Percentiles rank a stretch among this genome's conserved stretches.
Conservation (phyloP, 2,329 filamentous ascomycete genomes). For the Cadophora sp. region DNA sequence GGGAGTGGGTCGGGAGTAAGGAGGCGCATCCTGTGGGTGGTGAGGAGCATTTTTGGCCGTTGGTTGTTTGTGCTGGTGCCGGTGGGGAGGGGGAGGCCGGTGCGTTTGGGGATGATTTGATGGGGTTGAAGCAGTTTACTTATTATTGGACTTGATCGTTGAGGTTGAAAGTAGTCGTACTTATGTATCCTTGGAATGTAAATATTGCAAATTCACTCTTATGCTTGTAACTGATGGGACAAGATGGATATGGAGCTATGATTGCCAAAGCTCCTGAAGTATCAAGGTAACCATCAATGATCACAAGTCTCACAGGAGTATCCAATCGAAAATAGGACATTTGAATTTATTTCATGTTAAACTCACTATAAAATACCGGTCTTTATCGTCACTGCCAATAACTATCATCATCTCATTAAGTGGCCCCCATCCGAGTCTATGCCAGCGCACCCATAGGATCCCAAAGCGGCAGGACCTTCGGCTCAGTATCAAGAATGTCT, state of each 20-base stretch:
- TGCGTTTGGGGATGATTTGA: constrained; percentile 31
- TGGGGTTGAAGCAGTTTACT: constrained; percentile 32
- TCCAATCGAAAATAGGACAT: neutral
- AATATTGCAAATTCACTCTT: no score
- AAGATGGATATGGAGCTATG: no score
- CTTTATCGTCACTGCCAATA: neutral
- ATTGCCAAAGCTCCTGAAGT: no score
- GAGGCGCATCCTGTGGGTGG: constrained; percentile 62
- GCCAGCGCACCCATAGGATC: constrained; percentile 68
- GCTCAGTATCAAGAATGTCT: constrained; percentile 73
- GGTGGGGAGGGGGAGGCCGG: constrained; percentile 55
- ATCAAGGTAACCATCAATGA: no score
- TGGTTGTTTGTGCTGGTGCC: constrained; percentile 63
- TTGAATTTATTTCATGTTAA: neutral
- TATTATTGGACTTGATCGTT: constrained; percentile 36
- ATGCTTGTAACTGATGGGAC: no score
- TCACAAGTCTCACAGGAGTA: no score
- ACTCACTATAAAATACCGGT: neutral
- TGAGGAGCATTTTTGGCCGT: constrained; percentile 67
- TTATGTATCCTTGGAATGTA: no score
- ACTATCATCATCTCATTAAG: neutral
- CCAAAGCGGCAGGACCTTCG: constrained; percentile 77
- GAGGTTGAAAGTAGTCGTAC: neutral
- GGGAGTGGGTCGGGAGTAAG: constrained; percentile 60
- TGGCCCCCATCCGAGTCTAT: neutral